A percentile compares a stretch with the other conserved stretches of the same genome.
Evolutionary conservation across 345 rosid species (phyloP).

Genomic region (Xanthoceras sorbifolium): DNA sequence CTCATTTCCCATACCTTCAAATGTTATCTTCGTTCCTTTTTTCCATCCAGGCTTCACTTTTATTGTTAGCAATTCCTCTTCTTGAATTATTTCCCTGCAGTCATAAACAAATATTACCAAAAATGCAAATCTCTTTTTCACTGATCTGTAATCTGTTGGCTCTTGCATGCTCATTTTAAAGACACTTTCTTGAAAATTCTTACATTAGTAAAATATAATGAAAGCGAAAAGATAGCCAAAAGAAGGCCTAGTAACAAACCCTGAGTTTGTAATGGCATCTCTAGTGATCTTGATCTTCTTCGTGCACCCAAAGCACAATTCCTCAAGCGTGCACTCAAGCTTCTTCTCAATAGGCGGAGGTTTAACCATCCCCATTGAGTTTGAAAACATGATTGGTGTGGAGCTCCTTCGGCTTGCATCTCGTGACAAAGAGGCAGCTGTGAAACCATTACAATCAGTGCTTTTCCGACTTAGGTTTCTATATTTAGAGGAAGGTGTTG

Average conservation of each 20-base stretch:
- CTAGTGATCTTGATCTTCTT: slow-evolving; percentile 78
- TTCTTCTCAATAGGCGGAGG: slow-evolving; percentile 59
- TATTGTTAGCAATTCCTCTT: slow-evolving; percentile 64
- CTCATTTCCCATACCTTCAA: slow-evolving; percentile 82
- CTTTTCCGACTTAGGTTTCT: slow-evolving; percentile 42
- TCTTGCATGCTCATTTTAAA: too few species aligned
- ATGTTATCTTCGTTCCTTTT: slow-evolving; percentile 74
- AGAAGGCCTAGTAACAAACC: slow-evolving; percentile 43
- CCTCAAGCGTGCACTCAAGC: slow-evolving; percentile 86
- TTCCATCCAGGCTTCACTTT: slow-evolving; percentile 92
- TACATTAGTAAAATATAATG: neutral
- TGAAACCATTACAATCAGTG: slow-evolving; percentile 29
- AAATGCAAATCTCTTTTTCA: neutral
- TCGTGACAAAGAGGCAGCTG: slow-evolving; percentile 32
- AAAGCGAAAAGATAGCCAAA: neutral
- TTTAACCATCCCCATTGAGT: slow-evolving; percentile 57
- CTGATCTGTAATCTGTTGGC: too few species aligned
- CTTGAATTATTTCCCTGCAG: slow-evolving; percentile 50
- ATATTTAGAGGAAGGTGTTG: slow-evolving; percentile 20
- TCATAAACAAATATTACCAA: neutral
- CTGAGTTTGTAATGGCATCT: slow-evolving; percentile 59
- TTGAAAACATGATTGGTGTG: slow-evolving; percentile 73
- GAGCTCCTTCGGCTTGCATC: slow-evolving; percentile 39
- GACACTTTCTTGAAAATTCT: too few species aligned
- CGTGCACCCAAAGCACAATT: slow-evolving; percentile 71